Conservation (phyloP, 352 stramenopile genomes). For the Globisporangium sylvaticum region DNA sequence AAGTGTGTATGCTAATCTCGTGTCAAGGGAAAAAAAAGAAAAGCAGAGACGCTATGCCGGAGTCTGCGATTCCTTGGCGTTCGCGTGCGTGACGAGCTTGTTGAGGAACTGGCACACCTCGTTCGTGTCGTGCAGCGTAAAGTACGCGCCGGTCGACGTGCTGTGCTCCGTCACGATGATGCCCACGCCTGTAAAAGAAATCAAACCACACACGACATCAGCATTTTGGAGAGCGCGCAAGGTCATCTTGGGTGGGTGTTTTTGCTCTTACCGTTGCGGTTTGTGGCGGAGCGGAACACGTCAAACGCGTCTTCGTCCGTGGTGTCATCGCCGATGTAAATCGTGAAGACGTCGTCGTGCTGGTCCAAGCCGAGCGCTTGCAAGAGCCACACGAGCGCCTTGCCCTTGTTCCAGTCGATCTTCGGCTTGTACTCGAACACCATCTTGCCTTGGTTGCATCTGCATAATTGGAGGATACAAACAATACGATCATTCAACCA, state of each 20-base stretch:
- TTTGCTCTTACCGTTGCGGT: constrained; percentile 36
- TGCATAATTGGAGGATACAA: constrained; percentile 12
- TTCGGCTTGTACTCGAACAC: constrained; percentile 90
- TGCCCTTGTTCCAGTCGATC: constrained; percentile 92
- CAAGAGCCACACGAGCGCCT: constrained; percentile 85
- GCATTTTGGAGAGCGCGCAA: not conserved
- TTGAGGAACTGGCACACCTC: constrained; percentile 77
- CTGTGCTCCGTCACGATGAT: constrained; percentile 82
- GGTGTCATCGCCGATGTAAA: constrained; percentile 91
- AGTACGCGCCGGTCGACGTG: constrained; percentile 58
- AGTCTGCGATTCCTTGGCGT: constrained; percentile 2
- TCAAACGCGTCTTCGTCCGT: constrained; percentile 87
- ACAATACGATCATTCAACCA: not conserved
- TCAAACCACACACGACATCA: not conserved
- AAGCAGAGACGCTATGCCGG: constrained; percentile 11
- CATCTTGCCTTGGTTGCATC: constrained; percentile 85
- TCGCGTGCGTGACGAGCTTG: constrained; percentile 40
- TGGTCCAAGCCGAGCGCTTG: constrained; percentile 67
- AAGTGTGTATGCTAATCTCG: not conserved
- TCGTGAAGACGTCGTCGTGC: constrained; percentile 81
- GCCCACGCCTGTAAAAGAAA: constrained; percentile 41
- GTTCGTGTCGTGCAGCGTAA: constrained; percentile 73
- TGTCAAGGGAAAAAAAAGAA: not conserved
- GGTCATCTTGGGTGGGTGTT: not conserved
- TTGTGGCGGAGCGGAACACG: constrained; percentile 50